Evolutionary conservation across 306 rosid genomes (phyloP), one percentile per base, ranked within the genome.

Genomic region (Acacia crassicarpa): DNA sequence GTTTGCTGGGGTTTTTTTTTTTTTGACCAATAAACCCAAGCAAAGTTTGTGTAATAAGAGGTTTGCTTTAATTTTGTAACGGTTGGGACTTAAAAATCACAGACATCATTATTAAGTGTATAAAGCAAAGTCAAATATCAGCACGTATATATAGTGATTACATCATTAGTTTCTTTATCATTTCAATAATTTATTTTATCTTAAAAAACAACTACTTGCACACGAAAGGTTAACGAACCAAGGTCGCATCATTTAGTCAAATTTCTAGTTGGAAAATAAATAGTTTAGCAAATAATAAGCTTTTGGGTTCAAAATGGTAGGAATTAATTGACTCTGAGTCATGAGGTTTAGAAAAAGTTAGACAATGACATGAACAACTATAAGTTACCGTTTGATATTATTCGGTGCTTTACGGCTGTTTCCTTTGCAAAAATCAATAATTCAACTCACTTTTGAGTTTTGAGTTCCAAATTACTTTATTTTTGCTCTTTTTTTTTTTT

Each of bases 371-470:
- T 68, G 79, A 45, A 33, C 73, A 78, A 22, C 65, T 72, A 81
- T 40, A 79, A 75, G 86, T 86, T 80, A 80, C 87, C 85, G 87
- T 83, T 78, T 72, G 71, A 77, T 30, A 63, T 80, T 72, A 80
- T 86, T 86, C 25, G 56, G 43, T 77, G 63, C 86, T 83, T 83
- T 83, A 79, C 80, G 59, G 77, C 54, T 25, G 49, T 80, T 74
- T 74, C 62, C 80, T 65, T 80, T 75, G 65, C 54, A 49, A 61
- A 38, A 61, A 69, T 74, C 79, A 30, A 80, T 76, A 30, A 80
- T 76, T 69, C 8, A 72, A 43, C 79, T 53, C 72, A 72, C 77
- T 81, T 81, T 85, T 63, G 43, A 63, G 69, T 85, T 81, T 85
- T 63, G 41, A 63, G 69, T 85, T 66, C 54, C 15, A n/a, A 22